A percentile compares a stretch with the other conserved stretches of the same genome.
Evolutionary conservation across 2,329 filamentous ascomycete genomes (phyloP).

Genomic region (Aspergillus brasiliensis): DNA sequence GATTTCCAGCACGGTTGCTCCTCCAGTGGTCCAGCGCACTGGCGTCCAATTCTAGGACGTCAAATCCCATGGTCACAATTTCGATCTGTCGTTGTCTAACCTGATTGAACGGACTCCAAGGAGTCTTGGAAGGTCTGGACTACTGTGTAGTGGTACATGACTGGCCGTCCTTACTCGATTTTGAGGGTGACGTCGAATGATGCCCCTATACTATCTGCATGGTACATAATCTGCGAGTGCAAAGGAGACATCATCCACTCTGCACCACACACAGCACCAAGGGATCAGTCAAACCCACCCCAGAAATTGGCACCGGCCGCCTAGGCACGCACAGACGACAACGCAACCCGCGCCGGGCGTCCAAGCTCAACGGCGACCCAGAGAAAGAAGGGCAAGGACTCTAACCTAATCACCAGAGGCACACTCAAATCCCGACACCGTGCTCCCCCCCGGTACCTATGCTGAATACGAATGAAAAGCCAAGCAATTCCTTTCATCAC

Average conservation of each 20-base stretch:
- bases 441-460: not conserved
- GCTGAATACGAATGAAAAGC: not conserved
- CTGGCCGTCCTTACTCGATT: not conserved
- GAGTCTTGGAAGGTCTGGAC: not conserved
- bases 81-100: not conserved
- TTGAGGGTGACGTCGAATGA: not conserved
- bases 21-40: not conserved
- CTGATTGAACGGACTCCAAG: not conserved
- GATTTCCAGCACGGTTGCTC: not conserved
- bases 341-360: not conserved
- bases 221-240: not conserved
- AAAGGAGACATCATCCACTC: not conserved
- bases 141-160: not conserved
- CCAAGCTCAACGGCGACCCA: constrained; percentile 1
- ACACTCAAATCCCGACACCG: not conserved
- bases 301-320: not conserved
- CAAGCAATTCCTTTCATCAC: not conserved
- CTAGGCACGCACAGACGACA: not conserved
- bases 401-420: not conserved
- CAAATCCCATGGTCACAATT: too few relatives aligned
- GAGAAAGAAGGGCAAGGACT: not conserved
- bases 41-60: not conserved
- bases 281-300: not conserved
- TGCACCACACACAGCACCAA: not conserved
- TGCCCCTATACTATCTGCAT: not conserved